Conservation (phyloP, 2,329 filamentous ascomycete species). For the Aureobasidium sp. region DNA sequence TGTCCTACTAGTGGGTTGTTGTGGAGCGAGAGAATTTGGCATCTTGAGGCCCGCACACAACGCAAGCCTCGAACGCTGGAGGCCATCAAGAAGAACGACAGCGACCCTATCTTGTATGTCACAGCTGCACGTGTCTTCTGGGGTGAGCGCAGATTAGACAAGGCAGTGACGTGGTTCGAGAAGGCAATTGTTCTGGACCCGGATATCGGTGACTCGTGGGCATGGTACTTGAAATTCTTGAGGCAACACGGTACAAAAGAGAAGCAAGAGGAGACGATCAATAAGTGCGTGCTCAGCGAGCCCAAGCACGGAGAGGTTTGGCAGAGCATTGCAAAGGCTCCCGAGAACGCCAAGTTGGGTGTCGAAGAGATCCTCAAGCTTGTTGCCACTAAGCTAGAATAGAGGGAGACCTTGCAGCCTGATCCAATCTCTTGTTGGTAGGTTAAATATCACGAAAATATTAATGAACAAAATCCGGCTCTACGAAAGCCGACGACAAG, state of each 20-base stretch:
- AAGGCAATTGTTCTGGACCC: constrained; percentile 84
- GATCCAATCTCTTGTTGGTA: not conserved
- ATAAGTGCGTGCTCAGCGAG: constrained; percentile 74
- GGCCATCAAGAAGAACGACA: constrained; percentile 95
- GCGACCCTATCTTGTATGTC: constrained; percentile 80
- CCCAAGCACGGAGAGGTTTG: constrained; percentile 89
- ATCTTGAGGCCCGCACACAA: constrained; percentile 84
- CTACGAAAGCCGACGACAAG: constrained; percentile 4
- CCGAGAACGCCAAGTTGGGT: constrained; percentile 65
- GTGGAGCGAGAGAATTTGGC: constrained; percentile 93
- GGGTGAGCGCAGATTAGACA: constrained; percentile 85
- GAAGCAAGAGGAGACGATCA: constrained; percentile 77
- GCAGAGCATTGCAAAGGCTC: constrained; percentile 80
- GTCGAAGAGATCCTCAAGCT: constrained; percentile 77
- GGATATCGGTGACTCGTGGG: constrained; percentile 89
- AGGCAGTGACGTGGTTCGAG: constrained; percentile 95
- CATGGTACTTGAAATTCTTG: constrained; percentile 95
- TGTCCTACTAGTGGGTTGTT: constrained; percentile 80
- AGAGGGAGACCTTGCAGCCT: not conserved
- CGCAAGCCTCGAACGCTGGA: constrained; percentile 86
- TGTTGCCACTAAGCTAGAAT: constrained; percentile 56
- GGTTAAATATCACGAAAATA: not conserved
- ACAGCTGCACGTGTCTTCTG: constrained; percentile 94
- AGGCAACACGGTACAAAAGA: constrained; percentile 88
- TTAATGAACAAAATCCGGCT: not conserved